Evolutionary conservation across 169 alveolate genomes (phyloP), one percentile per base, ranked within the genome.

Genomic region (Theileria parva): DNA sequence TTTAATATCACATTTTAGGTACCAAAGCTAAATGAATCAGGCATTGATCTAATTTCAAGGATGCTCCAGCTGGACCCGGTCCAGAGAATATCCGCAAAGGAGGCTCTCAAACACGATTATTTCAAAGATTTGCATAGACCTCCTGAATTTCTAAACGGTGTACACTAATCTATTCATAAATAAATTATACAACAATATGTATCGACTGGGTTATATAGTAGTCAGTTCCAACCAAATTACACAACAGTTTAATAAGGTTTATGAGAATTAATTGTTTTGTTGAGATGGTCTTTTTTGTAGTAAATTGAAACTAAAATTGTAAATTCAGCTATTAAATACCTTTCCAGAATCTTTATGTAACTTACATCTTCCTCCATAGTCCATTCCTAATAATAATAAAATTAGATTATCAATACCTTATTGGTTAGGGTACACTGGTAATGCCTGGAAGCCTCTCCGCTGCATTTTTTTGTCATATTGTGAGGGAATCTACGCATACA

Each of bases 81-180:
- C 77, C 93, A 96, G 92, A 92, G 99, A 74, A 97, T 97, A n/a
- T 89, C 98, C 21, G 99, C 99, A 13, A 94, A 91, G 77, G 96
- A 93, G 60, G 99, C 99, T 57, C 90, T 96, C 87, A 94, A 92
- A 53, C 99, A 97, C 88, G 96, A 96, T 12, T 97, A 95, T 86
- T 97, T 97, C 87, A 88, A 93, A 68, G 98, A 95, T 60, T 68
- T 95, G 34, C 61, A 80, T 13, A 88, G 81, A 21, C 28, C 68
- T n/a, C 15, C 37, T 8, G 61, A 51, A 15, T 68, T 50, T 28
- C 19, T 28, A 30, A 50, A 55, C 53, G 37, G 44, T 57, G 61
- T 34, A 55, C 55, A 37, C 37, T 73, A 32, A 68, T 32, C 39
- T 51, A 25, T 44, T 44, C 53, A 44, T 44, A 44, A 44, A 44